These are phyloP conservation scores for Backusella tuberculispora DNA, from an alignment of 192 early-diverging fungal genomes.

Conservation along the genomic window DNA sequence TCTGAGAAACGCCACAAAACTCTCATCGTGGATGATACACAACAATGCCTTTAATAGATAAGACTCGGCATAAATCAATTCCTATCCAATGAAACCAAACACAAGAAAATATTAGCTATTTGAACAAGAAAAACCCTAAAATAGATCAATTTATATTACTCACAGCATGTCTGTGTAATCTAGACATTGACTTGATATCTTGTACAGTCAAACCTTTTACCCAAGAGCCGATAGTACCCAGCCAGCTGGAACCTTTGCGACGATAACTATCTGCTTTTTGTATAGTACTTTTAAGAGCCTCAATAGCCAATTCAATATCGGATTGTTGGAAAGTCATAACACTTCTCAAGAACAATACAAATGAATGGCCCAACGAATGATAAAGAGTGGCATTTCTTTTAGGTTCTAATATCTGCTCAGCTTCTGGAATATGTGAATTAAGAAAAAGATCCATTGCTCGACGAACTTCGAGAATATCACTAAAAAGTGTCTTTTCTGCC, in stretches of 20 bases:
- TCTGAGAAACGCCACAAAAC: slow-evolving; percentile 73
- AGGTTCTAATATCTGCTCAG: slow-evolving; percentile 61
- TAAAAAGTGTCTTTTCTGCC: slow-evolving; percentile 42
- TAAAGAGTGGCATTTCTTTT: slow-evolving; percentile 61
- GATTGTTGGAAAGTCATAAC: slow-evolving; percentile 77
- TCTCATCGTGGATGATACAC: slow-evolving; percentile 74
- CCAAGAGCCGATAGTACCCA: slow-evolving; percentile 53
- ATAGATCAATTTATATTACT: slow-evolving; percentile 26
- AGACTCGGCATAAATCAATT: slow-evolving; percentile 83
- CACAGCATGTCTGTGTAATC: slow-evolving; percentile 64
- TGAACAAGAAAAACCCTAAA: background rate
- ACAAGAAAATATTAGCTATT: background rate
- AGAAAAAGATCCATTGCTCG: slow-evolving; percentile 76
- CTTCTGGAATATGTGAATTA: slow-evolving; percentile 71
- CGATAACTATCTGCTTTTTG: slow-evolving; percentile 63
- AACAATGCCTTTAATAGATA: slow-evolving; percentile 75
- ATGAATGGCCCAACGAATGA: slow-evolving; percentile 70
- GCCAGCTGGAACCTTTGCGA: slow-evolving; percentile 57
- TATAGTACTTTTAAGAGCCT: slow-evolving; percentile 63
- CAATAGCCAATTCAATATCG: slow-evolving; percentile 69
- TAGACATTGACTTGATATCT: slow-evolving; percentile 55
- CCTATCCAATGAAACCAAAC: slow-evolving; percentile 37
- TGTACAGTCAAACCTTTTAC: slow-evolving; percentile 46
- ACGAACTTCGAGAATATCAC: slow-evolving; percentile 63
- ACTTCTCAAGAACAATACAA: slow-evolving; percentile 68